phyloP scores from a whole-genome alignment of 306 rosid genomes.

The Citrullus colocynthis region DNA sequence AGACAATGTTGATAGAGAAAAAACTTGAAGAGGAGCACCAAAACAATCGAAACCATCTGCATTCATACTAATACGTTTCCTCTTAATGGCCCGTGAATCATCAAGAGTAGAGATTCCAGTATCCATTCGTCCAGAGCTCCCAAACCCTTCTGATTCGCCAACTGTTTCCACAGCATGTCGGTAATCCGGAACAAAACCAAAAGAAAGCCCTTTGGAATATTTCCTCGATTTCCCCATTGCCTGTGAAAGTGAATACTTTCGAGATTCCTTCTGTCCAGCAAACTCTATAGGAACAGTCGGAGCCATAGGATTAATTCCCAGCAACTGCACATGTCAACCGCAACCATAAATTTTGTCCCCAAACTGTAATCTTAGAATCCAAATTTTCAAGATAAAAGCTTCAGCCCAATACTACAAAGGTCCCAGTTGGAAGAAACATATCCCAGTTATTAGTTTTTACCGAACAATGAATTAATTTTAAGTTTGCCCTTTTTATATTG shows the following conservation, averaged over 20 bases:
- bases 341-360: constrained; percentile 18
- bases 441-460: not conserved
- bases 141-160: constrained; percentile 88
- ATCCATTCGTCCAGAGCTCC: constrained; percentile 63
- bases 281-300: constrained; percentile 89
- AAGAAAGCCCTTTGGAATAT: constrained; percentile 64
- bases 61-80: constrained; percentile 48
- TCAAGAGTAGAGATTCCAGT: constrained; percentile 36
- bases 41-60: constrained; percentile 36
- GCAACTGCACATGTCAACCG: constrained; percentile 62
- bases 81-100: constrained; percentile 51
- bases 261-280: constrained; percentile 67
- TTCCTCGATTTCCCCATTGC: constrained; percentile 81
- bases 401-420: constrained; percentile 6
- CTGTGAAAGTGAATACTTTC: constrained; percentile 41
- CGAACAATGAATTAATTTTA: not conserved
- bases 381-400: constrained; percentile 1
- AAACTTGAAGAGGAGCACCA: constrained; percentile 43
- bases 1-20: constrained; percentile 48
- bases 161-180: constrained; percentile 79
- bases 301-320: constrained; percentile 64
- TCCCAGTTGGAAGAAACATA: constrained; percentile 7
- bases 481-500: not conserved
- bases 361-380: not conserved
- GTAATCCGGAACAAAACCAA: constrained; percentile 76